These are phyloP conservation scores for Trichoderma harzianum DNA, from an alignment of 2,329 filamentous ascomycete species.

Conservation along the genomic window DNA sequence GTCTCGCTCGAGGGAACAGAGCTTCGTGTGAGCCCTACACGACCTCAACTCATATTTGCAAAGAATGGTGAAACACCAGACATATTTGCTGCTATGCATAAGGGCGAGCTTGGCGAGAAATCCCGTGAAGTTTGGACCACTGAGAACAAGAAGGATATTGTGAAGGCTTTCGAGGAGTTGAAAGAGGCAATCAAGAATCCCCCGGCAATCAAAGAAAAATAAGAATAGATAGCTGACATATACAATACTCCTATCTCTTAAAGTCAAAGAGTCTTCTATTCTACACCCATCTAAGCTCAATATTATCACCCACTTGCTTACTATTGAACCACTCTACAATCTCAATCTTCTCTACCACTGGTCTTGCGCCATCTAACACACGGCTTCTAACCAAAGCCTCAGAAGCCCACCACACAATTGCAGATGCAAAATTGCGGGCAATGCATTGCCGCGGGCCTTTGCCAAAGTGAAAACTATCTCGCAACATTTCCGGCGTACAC, in stretches of 20 bases:
- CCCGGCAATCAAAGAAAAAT: background rate
- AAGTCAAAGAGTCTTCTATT: background rate
- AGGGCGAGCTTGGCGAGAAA: background rate
- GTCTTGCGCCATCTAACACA: background rate
- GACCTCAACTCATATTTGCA: background rate
- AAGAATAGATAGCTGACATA: background rate
- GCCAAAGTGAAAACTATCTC: background rate
- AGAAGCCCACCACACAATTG: background rate
- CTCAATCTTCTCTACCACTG: background rate
- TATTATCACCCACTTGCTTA: background rate
- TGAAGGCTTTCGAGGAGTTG: background rate
- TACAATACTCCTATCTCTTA: background rate
- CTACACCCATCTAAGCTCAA: background rate
- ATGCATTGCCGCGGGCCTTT: background rate
- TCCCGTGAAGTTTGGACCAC: background rate
- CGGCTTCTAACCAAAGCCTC: background rate
- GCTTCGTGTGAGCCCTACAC: background rate
- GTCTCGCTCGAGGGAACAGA: background rate
- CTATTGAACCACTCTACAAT: background rate
- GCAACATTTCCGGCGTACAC: background rate
- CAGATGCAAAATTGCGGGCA: background rate
- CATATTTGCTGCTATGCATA: background rate
- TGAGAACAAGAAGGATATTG: background rate
- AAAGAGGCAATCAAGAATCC: background rate
- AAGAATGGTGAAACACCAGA: background rate